phyloP scores from a whole-genome alignment of 2,329 filamentous ascomycete genomes.

The Ophiostoma himal-ulmi region DNA sequence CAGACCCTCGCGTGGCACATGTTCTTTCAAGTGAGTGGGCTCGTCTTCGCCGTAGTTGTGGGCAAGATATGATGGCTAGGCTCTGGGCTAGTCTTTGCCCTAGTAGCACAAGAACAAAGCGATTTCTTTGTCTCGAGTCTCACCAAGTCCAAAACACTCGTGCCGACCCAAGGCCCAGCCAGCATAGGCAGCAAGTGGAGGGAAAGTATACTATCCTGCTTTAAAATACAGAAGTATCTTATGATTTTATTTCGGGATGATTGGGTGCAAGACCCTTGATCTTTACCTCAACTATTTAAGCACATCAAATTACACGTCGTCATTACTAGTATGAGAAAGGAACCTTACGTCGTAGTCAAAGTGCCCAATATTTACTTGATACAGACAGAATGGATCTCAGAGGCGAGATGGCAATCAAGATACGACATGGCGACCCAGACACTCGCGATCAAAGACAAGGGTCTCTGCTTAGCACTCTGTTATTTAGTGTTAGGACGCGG shows the following conservation, averaged over 20 bases:
- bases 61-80: background rate
- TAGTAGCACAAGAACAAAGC: background rate
- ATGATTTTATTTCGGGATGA: too few relatives aligned
- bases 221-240: too few relatives aligned
- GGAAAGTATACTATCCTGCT: background rate
- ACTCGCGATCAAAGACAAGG: background rate
- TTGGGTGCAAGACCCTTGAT: too few relatives aligned
- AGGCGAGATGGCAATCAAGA: background rate
- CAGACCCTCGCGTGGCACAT: background rate
- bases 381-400: too few relatives aligned
- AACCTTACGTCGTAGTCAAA: too few relatives aligned
- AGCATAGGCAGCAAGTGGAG: background rate
- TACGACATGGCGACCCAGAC: background rate
- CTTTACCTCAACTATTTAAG: too few relatives aligned
- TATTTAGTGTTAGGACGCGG: constrained; percentile 17
- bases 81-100: background rate
- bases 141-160: constrained; percentile 2
- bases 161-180: constrained; percentile 3
- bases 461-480: background rate
- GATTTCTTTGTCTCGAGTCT: constrained; percentile 7
- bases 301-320: too few relatives aligned
- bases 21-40: background rate
- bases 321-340: too few relatives aligned
- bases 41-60: background rate
- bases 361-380: too few relatives aligned